These are phyloP conservation scores for Sphagnum magellanicum DNA, from an alignment of 228 moss, liverwort and hornwort species.

Conservation along the genomic window DNA sequence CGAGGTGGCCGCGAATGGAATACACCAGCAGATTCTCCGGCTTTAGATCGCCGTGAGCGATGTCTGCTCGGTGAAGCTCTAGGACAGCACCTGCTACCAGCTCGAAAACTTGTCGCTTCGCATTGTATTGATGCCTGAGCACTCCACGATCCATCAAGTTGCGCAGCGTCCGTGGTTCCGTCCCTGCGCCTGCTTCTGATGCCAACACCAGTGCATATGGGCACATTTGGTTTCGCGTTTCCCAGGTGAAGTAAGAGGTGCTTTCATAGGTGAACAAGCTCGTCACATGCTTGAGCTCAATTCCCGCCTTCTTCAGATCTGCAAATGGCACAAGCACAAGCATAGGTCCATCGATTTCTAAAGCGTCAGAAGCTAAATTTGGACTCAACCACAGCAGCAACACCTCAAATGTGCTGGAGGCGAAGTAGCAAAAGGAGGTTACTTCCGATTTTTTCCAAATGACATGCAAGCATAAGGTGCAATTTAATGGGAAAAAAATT, in stretches of 20 bases:
- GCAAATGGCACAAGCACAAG: too few relatives aligned
- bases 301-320: conserved; percentile 1
- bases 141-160: background rate
- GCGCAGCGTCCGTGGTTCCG: background rate
- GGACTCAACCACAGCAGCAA: too few relatives aligned
- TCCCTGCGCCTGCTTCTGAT: background rate
- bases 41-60: conserved; percentile 2
- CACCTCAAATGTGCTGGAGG: too few relatives aligned
- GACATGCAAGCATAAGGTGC: too few relatives aligned
- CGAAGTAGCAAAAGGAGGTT: too few relatives aligned
- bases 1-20: background rate
- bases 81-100: background rate
- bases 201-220: background rate
- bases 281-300: conserved; percentile 3
- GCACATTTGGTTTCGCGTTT: background rate
- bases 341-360: too few relatives aligned
- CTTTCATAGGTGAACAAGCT: background rate
- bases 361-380: too few relatives aligned
- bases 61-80: background rate
- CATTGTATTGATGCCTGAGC: conserved; percentile 1
- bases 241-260: background rate
- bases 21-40: conserved; percentile 1
- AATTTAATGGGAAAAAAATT: too few relatives aligned
- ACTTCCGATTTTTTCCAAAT: too few relatives aligned
- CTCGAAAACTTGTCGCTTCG: conserved; percentile 3